These are phyloP conservation scores for Boechera retrofracta DNA, from an alignment of 345 rosid species.

Conservation along the genomic window DNA sequence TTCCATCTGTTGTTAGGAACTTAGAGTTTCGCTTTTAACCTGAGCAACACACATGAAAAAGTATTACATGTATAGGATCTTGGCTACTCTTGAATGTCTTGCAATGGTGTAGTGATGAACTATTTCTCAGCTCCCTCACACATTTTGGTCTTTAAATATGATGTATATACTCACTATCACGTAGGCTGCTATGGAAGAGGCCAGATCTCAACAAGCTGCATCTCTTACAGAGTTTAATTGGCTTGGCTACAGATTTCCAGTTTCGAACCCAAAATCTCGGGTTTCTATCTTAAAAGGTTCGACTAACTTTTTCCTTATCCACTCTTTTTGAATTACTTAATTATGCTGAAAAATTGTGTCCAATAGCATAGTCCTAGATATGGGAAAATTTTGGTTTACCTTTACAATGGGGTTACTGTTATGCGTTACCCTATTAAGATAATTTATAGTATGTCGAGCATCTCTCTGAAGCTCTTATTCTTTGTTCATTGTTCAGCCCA, in stretches of 20 bases:
- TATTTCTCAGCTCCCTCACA: conserved; percentile 3
- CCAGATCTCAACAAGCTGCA: conserved; percentile 97
- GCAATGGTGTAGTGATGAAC: conserved; percentile 16
- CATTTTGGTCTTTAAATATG: conserved; percentile 14
- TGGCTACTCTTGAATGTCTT: conserved; percentile 25
- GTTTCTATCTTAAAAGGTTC: conserved; percentile 92
- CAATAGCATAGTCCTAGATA: conserved; percentile 3
- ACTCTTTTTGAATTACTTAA: conserved; percentile 10
- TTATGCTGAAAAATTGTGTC: conserved; percentile 17
- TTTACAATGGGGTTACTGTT: conserved; percentile 10
- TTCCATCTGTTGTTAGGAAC: conserved; percentile 11
- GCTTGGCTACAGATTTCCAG: conserved; percentile 94
- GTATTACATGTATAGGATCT: conserved; percentile 9
- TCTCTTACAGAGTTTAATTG: conserved; percentile 93
- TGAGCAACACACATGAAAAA: conserved; percentile 8
- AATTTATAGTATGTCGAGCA: conserved; percentile 22
- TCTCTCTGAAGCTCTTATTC: conserved; percentile 36
- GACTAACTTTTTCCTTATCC: conserved; percentile 9
- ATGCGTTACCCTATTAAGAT: conserved; percentile 11
- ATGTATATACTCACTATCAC: conserved; percentile 17
- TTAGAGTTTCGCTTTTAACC: conserved; percentile 20
- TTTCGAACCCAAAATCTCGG: conserved; percentile 92
- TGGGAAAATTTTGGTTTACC: conserved; percentile 22
- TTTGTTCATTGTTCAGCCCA: conserved; percentile 67
- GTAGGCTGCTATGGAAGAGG: conserved; percentile 98